These are phyloP conservation scores for Maudiozyma turicensis DNA, from an alignment of 805 yeast species.

Conservation along the genomic window DNA sequence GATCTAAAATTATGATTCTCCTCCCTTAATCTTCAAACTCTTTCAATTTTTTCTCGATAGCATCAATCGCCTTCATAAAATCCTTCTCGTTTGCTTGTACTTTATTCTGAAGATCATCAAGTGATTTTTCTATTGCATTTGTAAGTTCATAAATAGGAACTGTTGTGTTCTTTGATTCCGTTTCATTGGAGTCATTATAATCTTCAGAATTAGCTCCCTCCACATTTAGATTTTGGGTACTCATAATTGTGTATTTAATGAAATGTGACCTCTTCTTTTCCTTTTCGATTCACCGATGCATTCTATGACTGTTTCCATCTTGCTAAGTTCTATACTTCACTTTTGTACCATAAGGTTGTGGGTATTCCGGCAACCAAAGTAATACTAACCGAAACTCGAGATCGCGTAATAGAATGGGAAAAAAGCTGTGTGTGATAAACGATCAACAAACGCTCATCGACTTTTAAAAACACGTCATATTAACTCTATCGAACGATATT, in stretches of 20 bases:
- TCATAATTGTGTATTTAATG: background rate
- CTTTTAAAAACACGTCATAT: too few species aligned
- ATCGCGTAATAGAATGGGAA: too few species aligned
- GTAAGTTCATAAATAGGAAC: slow-evolving; percentile 25
- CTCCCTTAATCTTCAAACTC: slow-evolving; percentile 4
- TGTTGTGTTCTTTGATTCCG: slow-evolving; percentile 1
- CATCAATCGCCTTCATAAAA: slow-evolving; percentile 11
- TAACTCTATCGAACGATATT: background rate
- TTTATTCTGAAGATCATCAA: slow-evolving; percentile 13
- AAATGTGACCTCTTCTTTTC: too few species aligned
- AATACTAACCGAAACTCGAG: too few species aligned
- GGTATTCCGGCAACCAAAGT: too few species aligned
- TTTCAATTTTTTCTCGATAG: slow-evolving; percentile 16
- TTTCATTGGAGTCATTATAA: background rate
- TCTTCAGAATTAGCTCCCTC: background rate
- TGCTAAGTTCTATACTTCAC: too few species aligned
- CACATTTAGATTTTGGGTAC: background rate
- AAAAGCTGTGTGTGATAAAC: too few species aligned
- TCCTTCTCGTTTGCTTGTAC: slow-evolving; percentile 15
- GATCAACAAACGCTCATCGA: too few species aligned
- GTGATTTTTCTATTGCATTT: slow-evolving; percentile 18
- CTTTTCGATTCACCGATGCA: too few species aligned
- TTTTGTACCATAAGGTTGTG: too few species aligned
- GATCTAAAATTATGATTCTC: too few species aligned
- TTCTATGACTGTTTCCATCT: too few species aligned